These are phyloP conservation scores for Punica granatum DNA, from an alignment of 345 rosid species.

Conservation along the genomic window DNA sequence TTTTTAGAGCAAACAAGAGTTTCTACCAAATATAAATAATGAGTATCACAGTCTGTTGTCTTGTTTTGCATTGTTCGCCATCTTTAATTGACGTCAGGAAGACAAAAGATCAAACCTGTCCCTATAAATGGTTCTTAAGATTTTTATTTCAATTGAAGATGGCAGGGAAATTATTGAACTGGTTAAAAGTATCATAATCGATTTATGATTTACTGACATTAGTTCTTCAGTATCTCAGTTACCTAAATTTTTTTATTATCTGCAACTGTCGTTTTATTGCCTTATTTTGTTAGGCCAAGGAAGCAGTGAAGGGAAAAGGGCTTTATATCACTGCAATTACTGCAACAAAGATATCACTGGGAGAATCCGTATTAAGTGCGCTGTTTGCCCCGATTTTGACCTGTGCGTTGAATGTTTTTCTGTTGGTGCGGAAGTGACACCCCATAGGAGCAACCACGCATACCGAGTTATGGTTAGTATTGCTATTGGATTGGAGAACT, in stretches of 20 bases:
- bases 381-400: conserved; percentile 90
- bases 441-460: conserved; percentile 78
- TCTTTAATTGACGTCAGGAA: neutral
- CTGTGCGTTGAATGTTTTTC: conserved; percentile 93
- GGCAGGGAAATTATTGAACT: neutral
- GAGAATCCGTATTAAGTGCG: conserved; percentile 88
- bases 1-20: neutral
- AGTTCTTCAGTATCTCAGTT: neutral
- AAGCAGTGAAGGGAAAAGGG: conserved; percentile 67
- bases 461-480: conserved; percentile 93
- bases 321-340: conserved; percentile 89
- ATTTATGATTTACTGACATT: neutral
- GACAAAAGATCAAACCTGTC: too few species aligned
- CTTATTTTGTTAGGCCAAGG: conserved; percentile 56
- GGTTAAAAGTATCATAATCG: neutral
- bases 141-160: neutral
- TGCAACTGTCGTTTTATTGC: neutral
- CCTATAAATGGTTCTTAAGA: neutral
- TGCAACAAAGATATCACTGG: conserved; percentile 95
- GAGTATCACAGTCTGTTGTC: neutral
- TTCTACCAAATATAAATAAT: neutral
- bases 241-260: conserved; percentile 4
- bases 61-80: neutral
- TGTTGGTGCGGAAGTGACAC: conserved; percentile 87
- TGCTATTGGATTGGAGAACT: neutral